Evolutionary conservation across 1,284 basidiomycete genomes (phyloP).

Genomic region (Rhodotorula mucilaginosa): DNA sequence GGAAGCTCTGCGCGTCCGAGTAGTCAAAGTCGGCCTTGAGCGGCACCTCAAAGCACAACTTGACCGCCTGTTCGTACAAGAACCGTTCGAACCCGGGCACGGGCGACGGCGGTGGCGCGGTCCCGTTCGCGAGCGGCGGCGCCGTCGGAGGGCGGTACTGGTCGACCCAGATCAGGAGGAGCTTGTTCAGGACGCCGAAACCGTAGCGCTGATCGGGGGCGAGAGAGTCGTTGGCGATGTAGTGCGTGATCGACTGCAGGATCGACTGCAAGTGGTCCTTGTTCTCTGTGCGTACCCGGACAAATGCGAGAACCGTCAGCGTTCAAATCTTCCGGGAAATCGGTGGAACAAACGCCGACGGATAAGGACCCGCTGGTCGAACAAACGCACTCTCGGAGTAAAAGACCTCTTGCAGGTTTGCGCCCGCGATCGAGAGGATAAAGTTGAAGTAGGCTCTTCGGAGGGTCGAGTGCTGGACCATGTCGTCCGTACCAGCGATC

Average conservation of each 20-base stretch:
- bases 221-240: constrained; percentile 73
- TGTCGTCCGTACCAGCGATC: constrained; percentile 85
- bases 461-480: constrained; percentile 75
- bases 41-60: constrained; percentile 77
- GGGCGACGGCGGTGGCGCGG: constrained; percentile 46
- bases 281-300: constrained; percentile 61
- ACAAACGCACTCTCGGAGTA: constrained; percentile 73
- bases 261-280: constrained; percentile 74
- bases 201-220: constrained; percentile 73
- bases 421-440: constrained; percentile 75
- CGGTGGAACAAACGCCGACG: too few species aligned
- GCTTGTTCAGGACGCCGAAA: constrained; percentile 69
- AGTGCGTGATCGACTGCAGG: constrained; percentile 59
- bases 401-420: constrained; percentile 79
- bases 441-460: constrained; percentile 86
- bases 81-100: constrained; percentile 91
- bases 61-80: constrained; percentile 83
- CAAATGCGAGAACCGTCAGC: background rate
- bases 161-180: constrained; percentile 72
- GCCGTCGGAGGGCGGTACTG: constrained; percentile 17
- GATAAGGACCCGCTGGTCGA: background rate
- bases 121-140: constrained; percentile 34
- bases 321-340: too few species aligned
- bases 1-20: constrained; percentile 78
- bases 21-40: constrained; percentile 77